Evolutionary conservation across 2,329 filamentous ascomycete genomes (phyloP).

Genomic region (Ceratocystis lukuohia): DNA sequence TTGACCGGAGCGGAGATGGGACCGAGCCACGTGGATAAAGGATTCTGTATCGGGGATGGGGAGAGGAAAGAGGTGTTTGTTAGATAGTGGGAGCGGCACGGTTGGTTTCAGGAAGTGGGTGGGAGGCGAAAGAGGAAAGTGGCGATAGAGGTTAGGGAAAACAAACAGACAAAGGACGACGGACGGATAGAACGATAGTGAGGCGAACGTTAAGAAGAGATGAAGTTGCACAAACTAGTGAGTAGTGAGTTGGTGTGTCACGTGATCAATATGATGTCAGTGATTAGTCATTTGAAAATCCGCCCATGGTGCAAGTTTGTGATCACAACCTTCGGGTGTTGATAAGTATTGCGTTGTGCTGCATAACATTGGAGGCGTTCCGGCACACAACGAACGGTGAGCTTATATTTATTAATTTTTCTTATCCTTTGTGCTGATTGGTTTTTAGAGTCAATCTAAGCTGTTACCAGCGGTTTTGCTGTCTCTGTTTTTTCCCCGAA

Average conservation of each 20-base stretch:
- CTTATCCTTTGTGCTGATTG: too few relatives aligned
- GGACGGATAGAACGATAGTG: background rate
- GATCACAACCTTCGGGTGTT: background rate
- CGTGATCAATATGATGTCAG: background rate
- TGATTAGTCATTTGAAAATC: background rate
- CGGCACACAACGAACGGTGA: too few relatives aligned
- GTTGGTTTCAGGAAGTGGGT: background rate
- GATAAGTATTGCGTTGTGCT: background rate
- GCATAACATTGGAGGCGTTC: background rate
- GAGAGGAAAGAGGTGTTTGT: background rate
- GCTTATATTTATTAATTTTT: too few relatives aligned
- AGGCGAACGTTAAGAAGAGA: background rate
- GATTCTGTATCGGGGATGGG: background rate
- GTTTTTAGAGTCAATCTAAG: too few relatives aligned
- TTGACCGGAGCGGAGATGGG: constrained; percentile 5
- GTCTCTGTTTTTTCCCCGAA: too few relatives aligned
- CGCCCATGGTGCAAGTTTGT: background rate
- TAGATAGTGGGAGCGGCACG: background rate
- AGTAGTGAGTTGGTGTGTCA: background rate
- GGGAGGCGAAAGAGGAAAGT: background rate
- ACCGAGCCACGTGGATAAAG: constrained; percentile 6
- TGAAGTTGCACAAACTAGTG: background rate
- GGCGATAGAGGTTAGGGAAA: background rate
- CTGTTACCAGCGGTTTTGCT: too few relatives aligned
- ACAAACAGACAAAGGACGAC: too few relatives aligned